Evolutionary conservation across 2,329 filamentous ascomycete species (phyloP).

Genomic region (Nemania abortiva): DNA sequence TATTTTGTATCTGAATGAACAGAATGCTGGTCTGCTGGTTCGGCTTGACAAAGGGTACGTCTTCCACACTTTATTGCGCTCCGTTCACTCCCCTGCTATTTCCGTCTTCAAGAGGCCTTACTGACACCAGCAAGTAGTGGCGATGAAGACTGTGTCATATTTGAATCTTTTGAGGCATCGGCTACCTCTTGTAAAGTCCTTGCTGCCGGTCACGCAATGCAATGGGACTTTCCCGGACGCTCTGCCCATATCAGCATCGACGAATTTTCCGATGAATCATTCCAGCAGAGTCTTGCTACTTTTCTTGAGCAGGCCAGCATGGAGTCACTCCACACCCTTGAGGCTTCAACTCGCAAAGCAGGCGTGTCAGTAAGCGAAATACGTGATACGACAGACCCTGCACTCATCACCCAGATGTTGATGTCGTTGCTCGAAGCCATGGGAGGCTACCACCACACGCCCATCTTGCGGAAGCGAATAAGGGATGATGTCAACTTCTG

Average conservation of each 20-base stretch:
- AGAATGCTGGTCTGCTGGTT: constrained; percentile 47
- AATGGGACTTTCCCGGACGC: constrained; percentile 68
- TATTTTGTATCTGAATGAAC: constrained; percentile 46
- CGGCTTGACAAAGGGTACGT: constrained; percentile 41
- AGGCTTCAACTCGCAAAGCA: constrained; percentile 65
- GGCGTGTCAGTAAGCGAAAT: constrained; percentile 61
- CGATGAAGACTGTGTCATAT: constrained; percentile 54
- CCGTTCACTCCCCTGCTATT: background rate
- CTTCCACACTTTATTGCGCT: background rate
- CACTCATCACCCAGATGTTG: constrained; percentile 69
- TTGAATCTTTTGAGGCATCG: constrained; percentile 70
- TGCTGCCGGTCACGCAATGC: constrained; percentile 59
- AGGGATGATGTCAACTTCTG: constrained; percentile 71
- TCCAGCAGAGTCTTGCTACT: constrained; percentile 60
- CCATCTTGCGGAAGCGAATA: constrained; percentile 66
- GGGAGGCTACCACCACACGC: constrained; percentile 56
- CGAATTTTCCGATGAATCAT: constrained; percentile 55
- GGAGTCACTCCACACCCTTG: constrained; percentile 66
- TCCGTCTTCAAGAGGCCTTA: background rate
- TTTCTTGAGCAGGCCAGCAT: constrained; percentile 69
- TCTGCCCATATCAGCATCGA: constrained; percentile 57
- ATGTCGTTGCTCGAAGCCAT: constrained; percentile 69
- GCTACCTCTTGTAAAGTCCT: constrained; percentile 62
- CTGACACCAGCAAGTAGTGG: constrained; percentile 26
- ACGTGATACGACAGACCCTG: constrained; percentile 69